These are phyloP conservation scores for Sugiyamaella floridensis DNA, from an alignment of 805 yeast species.

Conservation along the genomic window DNA sequence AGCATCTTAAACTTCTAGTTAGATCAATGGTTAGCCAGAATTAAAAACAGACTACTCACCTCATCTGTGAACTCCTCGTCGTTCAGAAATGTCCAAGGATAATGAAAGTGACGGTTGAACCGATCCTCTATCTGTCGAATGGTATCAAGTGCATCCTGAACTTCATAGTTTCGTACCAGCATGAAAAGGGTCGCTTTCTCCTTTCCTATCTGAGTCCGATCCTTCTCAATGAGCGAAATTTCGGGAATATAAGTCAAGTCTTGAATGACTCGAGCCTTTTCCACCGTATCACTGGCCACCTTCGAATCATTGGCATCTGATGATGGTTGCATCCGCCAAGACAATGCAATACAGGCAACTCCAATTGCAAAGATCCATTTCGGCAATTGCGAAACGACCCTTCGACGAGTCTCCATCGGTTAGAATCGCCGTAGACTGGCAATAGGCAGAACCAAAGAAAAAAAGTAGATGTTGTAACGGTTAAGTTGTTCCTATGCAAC, in stretches of 20 bases:
- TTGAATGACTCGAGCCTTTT: background rate
- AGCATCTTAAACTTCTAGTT: conserved; percentile 46
- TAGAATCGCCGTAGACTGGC: too few relatives aligned
- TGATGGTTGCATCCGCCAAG: background rate
- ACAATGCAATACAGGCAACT: background rate
- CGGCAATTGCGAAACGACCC: background rate
- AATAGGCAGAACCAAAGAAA: too few relatives aligned
- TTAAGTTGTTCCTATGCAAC: too few relatives aligned
- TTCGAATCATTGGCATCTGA: too few relatives aligned
- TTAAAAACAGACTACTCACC: background rate
- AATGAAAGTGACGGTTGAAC: conserved; percentile 70
- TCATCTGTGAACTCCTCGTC: conserved; percentile 80
- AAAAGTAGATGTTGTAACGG: too few relatives aligned
- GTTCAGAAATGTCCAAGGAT: conserved; percentile 94
- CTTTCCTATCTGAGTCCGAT: conserved; percentile 37
- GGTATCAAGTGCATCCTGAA: conserved; percentile 63
- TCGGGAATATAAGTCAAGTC: conserved; percentile 18
- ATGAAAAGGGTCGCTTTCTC: conserved; percentile 85
- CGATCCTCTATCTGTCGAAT: conserved; percentile 88
- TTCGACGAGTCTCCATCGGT: too few relatives aligned
- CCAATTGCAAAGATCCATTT: background rate
- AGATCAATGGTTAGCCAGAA: background rate
- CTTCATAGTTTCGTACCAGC: conserved; percentile 79
- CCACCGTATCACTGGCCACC: background rate
- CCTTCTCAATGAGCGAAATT: conserved; percentile 13